phyloP scores from a whole-genome alignment of 805 yeast species.

The Barnettozyma vustinii region DNA sequence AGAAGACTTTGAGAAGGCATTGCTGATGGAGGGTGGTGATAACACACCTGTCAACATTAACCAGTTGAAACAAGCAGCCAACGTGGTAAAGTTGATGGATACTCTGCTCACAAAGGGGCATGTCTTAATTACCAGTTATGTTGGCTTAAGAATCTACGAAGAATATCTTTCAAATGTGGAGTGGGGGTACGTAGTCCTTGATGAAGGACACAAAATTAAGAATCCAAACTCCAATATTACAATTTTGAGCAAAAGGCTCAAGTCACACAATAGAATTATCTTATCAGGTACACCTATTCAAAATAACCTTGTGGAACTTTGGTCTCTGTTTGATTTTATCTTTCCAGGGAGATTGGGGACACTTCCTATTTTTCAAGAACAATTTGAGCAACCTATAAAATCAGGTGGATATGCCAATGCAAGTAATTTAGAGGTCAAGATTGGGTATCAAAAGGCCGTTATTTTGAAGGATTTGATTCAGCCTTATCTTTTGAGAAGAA shows the following conservation, averaged over 20 bases:
- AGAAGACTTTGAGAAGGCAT: conserved; percentile 45
- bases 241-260: conserved; percentile 74
- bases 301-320: conserved; percentile 82
- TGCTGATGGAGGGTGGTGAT: conserved; percentile 40
- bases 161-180: conserved; percentile 53
- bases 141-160: conserved; percentile 70
- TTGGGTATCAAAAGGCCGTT: conserved; percentile 95
- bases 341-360: conserved; percentile 95
- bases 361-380: conserved; percentile 87
- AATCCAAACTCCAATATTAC: conserved; percentile 92
- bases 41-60: conserved; percentile 23
- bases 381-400: conserved; percentile 88
- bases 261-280: conserved; percentile 80
- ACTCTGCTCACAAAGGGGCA: conserved; percentile 67
- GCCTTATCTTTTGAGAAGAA: conserved; percentile 81
- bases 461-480: conserved; percentile 81
- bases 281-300: conserved; percentile 96
- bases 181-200: conserved; percentile 91
- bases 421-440: conserved; percentile 89
- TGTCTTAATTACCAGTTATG: conserved; percentile 86
- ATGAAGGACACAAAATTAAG: conserved; percentile 95
- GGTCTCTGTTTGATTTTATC: conserved; percentile 94
- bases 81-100: conserved; percentile 46
- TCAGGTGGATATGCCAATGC: conserved; percentile 99
- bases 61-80: conserved; percentile 28